phyloP scores from a whole-genome alignment of 1,139 yeast genomes.

The Candida anutae region DNA sequence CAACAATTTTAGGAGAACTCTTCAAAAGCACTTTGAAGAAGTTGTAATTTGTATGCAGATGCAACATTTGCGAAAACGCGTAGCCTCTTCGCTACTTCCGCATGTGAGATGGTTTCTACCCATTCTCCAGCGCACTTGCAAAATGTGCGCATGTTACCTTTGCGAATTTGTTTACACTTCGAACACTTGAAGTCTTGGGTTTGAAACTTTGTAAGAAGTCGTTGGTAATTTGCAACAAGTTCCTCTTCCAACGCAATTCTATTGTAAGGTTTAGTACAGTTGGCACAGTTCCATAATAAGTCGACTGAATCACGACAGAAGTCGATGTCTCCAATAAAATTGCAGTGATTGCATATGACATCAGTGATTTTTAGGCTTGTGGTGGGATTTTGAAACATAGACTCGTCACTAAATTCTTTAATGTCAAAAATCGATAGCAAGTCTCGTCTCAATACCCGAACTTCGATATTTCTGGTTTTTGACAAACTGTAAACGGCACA shows the following conservation, averaged over 20 bases:
- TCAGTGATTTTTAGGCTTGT: constrained; percentile 59
- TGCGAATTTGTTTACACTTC: constrained; percentile 64
- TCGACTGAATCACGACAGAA: constrained; percentile 59
- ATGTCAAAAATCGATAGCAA: constrained; percentile 66
- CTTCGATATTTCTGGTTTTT: constrained; percentile 58
- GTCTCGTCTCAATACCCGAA: constrained; percentile 67
- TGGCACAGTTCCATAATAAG: constrained; percentile 57
- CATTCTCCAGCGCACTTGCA: constrained; percentile 89
- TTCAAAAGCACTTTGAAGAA: no score
- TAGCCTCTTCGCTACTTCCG: constrained; percentile 37
- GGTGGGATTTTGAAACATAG: constrained; percentile 72
- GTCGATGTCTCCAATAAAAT: constrained; percentile 67
- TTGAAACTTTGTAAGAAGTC: constrained; percentile 51
- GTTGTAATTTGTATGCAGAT: constrained; percentile 48
- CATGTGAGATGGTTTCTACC: constrained; percentile 49
- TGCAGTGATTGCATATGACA: constrained; percentile 75
- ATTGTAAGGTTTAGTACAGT: constrained; percentile 60
- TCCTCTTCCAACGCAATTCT: constrained; percentile 71
- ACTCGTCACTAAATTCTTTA: constrained; percentile 76
- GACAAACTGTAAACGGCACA: constrained; percentile 71
- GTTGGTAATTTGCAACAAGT: constrained; percentile 56
- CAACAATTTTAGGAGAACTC: no score
- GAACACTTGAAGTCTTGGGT: constrained; percentile 76
- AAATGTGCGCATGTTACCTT: constrained; percentile 62
- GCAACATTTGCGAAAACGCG: constrained; percentile 54